Base-by-base conservation (phyloP, 2,329 filamentous ascomycete species). In the Hirsutella rhossiliensis region DNA sequence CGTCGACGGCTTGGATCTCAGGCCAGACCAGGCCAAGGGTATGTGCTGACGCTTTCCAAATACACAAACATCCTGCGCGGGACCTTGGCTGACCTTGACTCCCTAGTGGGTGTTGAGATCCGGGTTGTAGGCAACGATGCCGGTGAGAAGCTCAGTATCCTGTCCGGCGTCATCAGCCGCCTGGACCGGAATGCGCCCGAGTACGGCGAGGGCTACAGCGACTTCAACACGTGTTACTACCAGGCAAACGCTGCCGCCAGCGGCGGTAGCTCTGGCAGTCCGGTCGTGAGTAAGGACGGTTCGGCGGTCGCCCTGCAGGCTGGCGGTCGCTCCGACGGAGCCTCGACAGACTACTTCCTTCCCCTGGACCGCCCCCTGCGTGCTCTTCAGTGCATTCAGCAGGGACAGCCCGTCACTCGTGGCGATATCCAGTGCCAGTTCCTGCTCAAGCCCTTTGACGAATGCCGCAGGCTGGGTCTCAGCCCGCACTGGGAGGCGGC, bases 361-460 rank as follows among this genome's bases (percentile, higher is more conserved):
- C 92, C 92, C 1, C 72, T 98, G 13, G 90, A 98, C 61, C 82
- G 92, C 45, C 92, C 94, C 1, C 66, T 90, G 36, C 80, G 92
- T 50, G 92, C 92, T 1, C 71, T 98, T 44, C 76, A 87, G 58
- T 94, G 88, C 56, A 82, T 98, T 44, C 87, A 84, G 59, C 73
- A 82, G 51, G 81, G 78, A 30, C 76, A 81, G 53, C 76, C 76
- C 2, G 82, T 98, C 43, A 80, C 82, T n/a, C 77, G 92, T 54
- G 92, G 92, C 40, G 94, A 92, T n/a, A 94, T 98, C 41, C 92
- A 98, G 64, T 94, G 87, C 49, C 92, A 98, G 61, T 98, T 94
- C 75, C 75, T 97, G 43, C 76, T 98, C 49, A 97, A 97, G 64
- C 87, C 92, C 0, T 98, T 98, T 55, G 94, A 98, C 54, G 94